phyloP scores from a whole-genome alignment of 2,329 filamentous ascomycete species.

The Penicillium sp. region DNA sequence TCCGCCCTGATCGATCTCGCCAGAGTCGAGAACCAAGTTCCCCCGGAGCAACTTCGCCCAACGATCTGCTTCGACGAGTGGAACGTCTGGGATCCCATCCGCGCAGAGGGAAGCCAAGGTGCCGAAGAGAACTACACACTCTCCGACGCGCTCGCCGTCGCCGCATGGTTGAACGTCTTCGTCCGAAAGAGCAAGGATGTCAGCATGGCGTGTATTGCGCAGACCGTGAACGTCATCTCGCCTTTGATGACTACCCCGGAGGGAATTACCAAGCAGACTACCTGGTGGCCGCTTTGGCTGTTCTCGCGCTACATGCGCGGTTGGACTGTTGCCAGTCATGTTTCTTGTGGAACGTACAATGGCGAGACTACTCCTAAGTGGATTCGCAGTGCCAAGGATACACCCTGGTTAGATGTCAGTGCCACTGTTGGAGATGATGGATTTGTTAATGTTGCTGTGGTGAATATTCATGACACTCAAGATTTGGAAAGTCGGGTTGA shows the following conservation, averaged over 20 bases:
- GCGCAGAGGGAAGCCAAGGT: constrained; percentile 68
- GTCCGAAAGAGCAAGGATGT: constrained; percentile 68
- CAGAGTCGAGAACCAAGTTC: constrained; percentile 62
- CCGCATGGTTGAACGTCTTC: constrained; percentile 74
- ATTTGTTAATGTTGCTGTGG: constrained; percentile 65
- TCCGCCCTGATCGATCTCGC: constrained; percentile 70
- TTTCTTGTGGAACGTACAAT: constrained; percentile 62
- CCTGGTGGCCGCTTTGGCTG: constrained; percentile 71
- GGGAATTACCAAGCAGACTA: constrained; percentile 69
- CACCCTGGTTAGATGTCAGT: constrained; percentile 57
- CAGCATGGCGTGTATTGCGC: constrained; percentile 77
- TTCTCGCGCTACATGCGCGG: constrained; percentile 74
- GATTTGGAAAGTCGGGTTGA: constrained; percentile 61
- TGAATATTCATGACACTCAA: constrained; percentile 66
- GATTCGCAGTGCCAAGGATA: constrained; percentile 56
- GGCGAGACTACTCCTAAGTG: constrained; percentile 52
- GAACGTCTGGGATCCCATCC: constrained; percentile 77
- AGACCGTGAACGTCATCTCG: constrained; percentile 74
- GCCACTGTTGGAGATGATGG: constrained; percentile 54
- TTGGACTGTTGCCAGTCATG: constrained; percentile 64
- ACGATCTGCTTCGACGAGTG: constrained; percentile 82
- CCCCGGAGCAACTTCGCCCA: constrained; percentile 59
- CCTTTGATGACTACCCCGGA: constrained; percentile 69
- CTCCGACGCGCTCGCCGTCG: constrained; percentile 73
- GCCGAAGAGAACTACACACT: constrained; percentile 74